Percentiles rank a stretch among this genome's conserved stretches.
phyloP scores from a whole-genome alignment of 192 early-diverging fungal genomes.

The Tieghemiomyces parasiticus region DNA sequence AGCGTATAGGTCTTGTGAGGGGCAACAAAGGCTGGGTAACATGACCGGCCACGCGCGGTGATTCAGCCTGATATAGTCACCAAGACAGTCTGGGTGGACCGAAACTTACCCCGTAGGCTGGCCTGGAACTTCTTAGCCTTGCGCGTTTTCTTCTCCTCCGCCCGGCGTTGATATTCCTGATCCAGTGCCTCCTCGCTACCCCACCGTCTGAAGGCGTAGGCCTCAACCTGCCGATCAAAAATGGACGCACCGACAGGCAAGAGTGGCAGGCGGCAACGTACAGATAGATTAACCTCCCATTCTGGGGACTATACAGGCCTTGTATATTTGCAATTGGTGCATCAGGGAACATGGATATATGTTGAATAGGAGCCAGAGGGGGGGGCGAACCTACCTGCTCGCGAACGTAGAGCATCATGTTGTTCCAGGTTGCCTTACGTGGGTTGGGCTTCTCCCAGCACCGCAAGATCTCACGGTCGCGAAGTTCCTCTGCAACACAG shows the following conservation, averaged over 20 bases:
- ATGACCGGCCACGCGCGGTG: too few species aligned
- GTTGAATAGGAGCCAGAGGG: neutral
- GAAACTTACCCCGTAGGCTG: constrained; percentile 42
- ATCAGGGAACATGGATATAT: neutral
- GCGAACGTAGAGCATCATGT: constrained; percentile 89
- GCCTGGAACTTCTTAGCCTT: constrained; percentile 76
- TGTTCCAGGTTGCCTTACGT: constrained; percentile 88
- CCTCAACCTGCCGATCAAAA: too few species aligned
- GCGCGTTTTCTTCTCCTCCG: constrained; percentile 55
- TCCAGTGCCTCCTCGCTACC: constrained; percentile 72
- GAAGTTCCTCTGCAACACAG: constrained; percentile 75
- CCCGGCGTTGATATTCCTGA: constrained; percentile 67
- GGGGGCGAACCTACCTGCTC: constrained; percentile 37
- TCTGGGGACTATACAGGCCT: neutral
- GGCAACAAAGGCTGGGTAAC: too few species aligned
- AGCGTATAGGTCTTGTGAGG: neutral
- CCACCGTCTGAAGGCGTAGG: constrained; percentile 92
- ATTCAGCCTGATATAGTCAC: neutral
- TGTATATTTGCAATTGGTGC: constrained; percentile 3
- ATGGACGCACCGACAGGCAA: too few species aligned
- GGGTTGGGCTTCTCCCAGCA: constrained; percentile 86
- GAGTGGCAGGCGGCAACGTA: too few species aligned
- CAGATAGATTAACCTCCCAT: neutral
- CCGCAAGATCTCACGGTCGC: constrained; percentile 59
- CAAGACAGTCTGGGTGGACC: neutral